These are phyloP conservation scores for Cylindrotheca closterium DNA, from an alignment of 108 stramenopile species.

Conservation along the genomic window DNA sequence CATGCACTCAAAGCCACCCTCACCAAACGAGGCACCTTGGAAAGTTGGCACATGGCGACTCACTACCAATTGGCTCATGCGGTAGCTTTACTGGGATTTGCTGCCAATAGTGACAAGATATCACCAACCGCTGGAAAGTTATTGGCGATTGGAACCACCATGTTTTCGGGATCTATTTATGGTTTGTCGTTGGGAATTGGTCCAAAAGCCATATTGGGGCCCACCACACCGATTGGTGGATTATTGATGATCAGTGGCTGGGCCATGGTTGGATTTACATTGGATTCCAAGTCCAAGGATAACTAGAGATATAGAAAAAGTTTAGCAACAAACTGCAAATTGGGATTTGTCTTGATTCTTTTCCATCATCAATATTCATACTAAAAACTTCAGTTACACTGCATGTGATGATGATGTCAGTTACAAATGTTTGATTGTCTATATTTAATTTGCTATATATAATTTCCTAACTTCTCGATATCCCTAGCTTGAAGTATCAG, in stretches of 20 bases:
- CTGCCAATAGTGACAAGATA: slow-evolving; percentile 12
- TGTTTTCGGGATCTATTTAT: slow-evolving; percentile 87
- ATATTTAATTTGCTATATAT: too few relatives aligned
- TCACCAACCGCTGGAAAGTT: slow-evolving; percentile 55
- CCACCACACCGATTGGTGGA: slow-evolving; percentile 89
- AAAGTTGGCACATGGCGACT: slow-evolving; percentile 80
- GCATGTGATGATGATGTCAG: too few relatives aligned
- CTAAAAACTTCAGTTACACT: too few relatives aligned
- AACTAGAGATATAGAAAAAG: too few relatives aligned
- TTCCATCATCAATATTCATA: too few relatives aligned
- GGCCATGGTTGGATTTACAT: slow-evolving; percentile 46
- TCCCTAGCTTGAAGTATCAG: too few relatives aligned
- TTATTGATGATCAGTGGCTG: slow-evolving; percentile 82
- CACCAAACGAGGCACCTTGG: slow-evolving; percentile 42
- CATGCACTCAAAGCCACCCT: slow-evolving; percentile 68
- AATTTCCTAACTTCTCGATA: too few relatives aligned
- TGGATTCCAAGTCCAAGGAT: too few relatives aligned
- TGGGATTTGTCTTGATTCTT: too few relatives aligned
- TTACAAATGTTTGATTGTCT: too few relatives aligned
- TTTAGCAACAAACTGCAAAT: too few relatives aligned
- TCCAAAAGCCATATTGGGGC: slow-evolving; percentile 71
- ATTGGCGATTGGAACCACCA: slow-evolving; percentile 57
- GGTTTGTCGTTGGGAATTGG: slow-evolving; percentile 65
- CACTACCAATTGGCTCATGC: slow-evolving; percentile 83
- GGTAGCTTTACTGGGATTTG: slow-evolving; percentile 67